These are phyloP conservation scores for Candida nitratophila DNA, from an alignment of 805 yeast species.

Conservation along the genomic window DNA sequence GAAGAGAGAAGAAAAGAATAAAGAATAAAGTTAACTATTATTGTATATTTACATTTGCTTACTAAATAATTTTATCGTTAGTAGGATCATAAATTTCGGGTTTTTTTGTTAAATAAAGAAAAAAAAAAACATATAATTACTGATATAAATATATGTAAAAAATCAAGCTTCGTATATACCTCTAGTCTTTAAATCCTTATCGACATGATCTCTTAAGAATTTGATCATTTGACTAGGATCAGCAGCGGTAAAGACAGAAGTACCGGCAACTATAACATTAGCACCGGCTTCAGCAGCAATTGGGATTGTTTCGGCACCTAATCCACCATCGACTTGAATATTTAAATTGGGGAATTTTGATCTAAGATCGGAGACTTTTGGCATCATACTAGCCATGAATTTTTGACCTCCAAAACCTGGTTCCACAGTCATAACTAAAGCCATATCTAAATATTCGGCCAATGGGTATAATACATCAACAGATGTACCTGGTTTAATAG, in stretches of 20 bases:
- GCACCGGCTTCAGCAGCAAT: constrained; percentile 97
- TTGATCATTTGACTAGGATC: constrained; percentile 73
- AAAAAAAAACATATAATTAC: background rate
- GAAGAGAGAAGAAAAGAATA: too few species aligned
- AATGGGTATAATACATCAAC: constrained; percentile 74
- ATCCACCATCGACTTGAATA: constrained; percentile 96
- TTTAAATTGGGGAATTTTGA: constrained; percentile 67
- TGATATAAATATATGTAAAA: background rate
- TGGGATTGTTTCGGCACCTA: constrained; percentile 78
- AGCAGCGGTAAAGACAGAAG: constrained; percentile 81
- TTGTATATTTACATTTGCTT: too few species aligned
- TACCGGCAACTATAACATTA: constrained; percentile 96
- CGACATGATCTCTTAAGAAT: constrained; percentile 58
- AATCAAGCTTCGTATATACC: constrained; percentile 9
- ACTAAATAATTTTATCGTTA: too few species aligned
- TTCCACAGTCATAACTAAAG: constrained; percentile 96
- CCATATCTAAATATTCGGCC: constrained; percentile 82
- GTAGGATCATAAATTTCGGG: too few species aligned
- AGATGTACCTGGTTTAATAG: constrained; percentile 88
- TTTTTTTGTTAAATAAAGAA: too few species aligned
- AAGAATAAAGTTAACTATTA: too few species aligned
- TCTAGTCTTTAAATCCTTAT: constrained; percentile 4
- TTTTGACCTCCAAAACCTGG: constrained; percentile 99
- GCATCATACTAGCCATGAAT: constrained; percentile 95
- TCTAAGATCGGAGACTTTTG: constrained; percentile 79